These are phyloP conservation scores for Lipomyces starkeyi DNA, from an alignment of 805 yeast genomes.

Conservation along the genomic window DNA sequence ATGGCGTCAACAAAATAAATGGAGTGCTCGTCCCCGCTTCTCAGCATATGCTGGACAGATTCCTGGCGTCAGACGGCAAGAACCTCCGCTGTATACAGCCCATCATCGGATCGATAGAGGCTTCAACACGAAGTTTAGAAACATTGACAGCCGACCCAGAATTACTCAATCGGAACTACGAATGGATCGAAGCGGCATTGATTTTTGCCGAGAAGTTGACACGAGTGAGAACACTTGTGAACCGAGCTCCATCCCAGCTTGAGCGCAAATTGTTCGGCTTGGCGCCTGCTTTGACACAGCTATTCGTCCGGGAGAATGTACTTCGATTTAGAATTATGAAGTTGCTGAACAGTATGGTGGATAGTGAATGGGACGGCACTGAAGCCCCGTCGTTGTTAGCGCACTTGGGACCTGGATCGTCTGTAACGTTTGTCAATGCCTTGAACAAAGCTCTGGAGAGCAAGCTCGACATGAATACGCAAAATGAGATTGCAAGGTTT, in stretches of 20 bases:
- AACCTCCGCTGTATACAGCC: slow-evolving; percentile 63
- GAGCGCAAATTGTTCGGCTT: slow-evolving; percentile 65
- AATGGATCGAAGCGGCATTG: slow-evolving; percentile 59
- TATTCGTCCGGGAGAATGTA: slow-evolving; percentile 58
- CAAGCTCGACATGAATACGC: slow-evolving; percentile 43
- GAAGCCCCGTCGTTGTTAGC: slow-evolving; percentile 82
- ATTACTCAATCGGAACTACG: slow-evolving; percentile 55
- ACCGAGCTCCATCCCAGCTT: slow-evolving; percentile 62
- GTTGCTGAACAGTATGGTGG: slow-evolving; percentile 53
- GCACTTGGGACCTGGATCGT: slow-evolving; percentile 70
- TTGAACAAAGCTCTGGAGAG: slow-evolving; percentile 66
- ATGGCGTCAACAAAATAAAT: slow-evolving; percentile 53
- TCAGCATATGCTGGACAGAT: slow-evolving; percentile 57
- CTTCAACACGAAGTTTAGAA: slow-evolving; percentile 50
- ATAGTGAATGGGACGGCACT: slow-evolving; percentile 52
- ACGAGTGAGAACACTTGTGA: slow-evolving; percentile 58
- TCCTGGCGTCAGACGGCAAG: slow-evolving; percentile 56
- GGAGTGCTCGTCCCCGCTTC: slow-evolving; percentile 60
- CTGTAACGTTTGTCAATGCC: slow-evolving; percentile 64
- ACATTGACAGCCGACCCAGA: slow-evolving; percentile 52
- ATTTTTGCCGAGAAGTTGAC: slow-evolving; percentile 63
- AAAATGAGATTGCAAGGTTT: slow-evolving; percentile 40
- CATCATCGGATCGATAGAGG: slow-evolving; percentile 57
- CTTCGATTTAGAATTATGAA: slow-evolving; percentile 60
- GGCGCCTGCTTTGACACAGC: slow-evolving; percentile 61